These are phyloP conservation scores for Aphanomyces cochlioides DNA, from an alignment of 352 stramenopile species.

Conservation along the genomic window DNA sequence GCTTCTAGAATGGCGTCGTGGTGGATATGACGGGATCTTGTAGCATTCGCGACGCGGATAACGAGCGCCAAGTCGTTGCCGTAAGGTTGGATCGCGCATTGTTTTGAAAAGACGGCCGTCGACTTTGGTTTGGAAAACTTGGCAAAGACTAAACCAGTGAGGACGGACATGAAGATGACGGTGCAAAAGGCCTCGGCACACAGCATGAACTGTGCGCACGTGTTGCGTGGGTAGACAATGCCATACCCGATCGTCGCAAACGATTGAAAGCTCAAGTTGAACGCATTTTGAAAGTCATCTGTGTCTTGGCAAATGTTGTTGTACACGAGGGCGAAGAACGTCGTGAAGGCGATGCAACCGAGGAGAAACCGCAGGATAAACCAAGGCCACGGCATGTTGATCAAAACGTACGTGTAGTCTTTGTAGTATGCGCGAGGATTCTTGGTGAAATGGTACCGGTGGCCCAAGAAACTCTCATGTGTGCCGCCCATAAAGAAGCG, in stretches of 20 bases:
- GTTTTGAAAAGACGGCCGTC: constrained; percentile 73
- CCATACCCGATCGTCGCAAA: constrained; percentile 82
- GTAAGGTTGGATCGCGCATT: constrained; percentile 77
- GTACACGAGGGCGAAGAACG: constrained; percentile 51
- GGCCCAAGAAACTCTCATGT: constrained; percentile 2
- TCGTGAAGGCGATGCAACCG: constrained; percentile 41
- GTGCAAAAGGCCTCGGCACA: constrained; percentile 71
- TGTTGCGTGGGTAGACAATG: constrained; percentile 58
- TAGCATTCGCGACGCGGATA: constrained; percentile 72
- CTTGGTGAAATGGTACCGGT: constrained; percentile 41
- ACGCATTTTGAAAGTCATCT: constrained; percentile 48
- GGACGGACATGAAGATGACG: constrained; percentile 69
- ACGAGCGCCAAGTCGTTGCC: constrained; percentile 70
- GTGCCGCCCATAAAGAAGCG: constrained; percentile 26
- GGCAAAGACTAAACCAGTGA: constrained; percentile 80
- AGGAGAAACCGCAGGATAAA: constrained; percentile 50
- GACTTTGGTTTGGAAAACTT: constrained; percentile 76
- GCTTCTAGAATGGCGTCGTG: constrained; percentile 85
- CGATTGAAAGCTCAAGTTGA: constrained; percentile 75
- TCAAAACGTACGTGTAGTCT: constrained; percentile 73
- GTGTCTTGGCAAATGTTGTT: constrained; percentile 53
- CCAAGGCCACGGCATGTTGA: constrained; percentile 77
- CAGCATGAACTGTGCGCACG: constrained; percentile 61
- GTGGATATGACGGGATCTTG: constrained; percentile 64
- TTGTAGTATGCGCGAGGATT: constrained; percentile 73